Evolutionary conservation across 2,329 filamentous ascomycete species (phyloP), one percentile per base, ranked within the genome.

Genomic region (Fusarium bactridioides): DNA sequence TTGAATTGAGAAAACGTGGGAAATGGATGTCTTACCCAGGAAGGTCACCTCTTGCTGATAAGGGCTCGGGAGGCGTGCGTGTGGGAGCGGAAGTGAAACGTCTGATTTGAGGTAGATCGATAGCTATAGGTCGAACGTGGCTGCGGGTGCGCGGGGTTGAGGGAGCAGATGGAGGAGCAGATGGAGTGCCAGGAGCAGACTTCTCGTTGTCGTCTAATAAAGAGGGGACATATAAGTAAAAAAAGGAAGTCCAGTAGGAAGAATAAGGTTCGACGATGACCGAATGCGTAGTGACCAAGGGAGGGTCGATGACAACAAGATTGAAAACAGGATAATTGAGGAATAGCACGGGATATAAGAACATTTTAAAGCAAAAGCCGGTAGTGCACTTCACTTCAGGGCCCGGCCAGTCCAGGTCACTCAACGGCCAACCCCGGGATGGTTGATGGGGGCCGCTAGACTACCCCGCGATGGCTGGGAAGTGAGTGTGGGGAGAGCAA

Each of bases 11-110:
- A 10, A 15, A 53, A 29, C 15, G 38, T 9, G 6, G 18, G 23
- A 31, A 13, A 31, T 7, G 13, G n/a, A 55, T 19, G 21, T 57
- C 86, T 77, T 85, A 90, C 89, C 88, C 88, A 77, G 83, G 84
- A 55, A 88, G 76, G 78, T 91, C 89, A 58, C 89, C 89, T 61
- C 89, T 83, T 48, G 86, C 89, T 31, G 88, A 89, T 27, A 91
- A 79, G 69, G 84, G 85, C 70, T 85, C 84, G 27, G 82, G 84
- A 25, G 84, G 84, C 29, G 83, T 87, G 74, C 82, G 81, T 50
- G 80, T 77, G 54, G 82, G 81, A 54, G 82, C 78, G 67, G 79
- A 79, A 53, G 80, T 84, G 68, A 83, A 75, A 64, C 82, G 84
- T 70, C 79, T 83, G 50, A 79, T 72, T 31, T 81, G 75, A 29